Evolutionary conservation across 1,139 yeast genomes (phyloP), one percentile per base, ranked within the genome.

Genomic region (Yarrowia galli): DNA sequence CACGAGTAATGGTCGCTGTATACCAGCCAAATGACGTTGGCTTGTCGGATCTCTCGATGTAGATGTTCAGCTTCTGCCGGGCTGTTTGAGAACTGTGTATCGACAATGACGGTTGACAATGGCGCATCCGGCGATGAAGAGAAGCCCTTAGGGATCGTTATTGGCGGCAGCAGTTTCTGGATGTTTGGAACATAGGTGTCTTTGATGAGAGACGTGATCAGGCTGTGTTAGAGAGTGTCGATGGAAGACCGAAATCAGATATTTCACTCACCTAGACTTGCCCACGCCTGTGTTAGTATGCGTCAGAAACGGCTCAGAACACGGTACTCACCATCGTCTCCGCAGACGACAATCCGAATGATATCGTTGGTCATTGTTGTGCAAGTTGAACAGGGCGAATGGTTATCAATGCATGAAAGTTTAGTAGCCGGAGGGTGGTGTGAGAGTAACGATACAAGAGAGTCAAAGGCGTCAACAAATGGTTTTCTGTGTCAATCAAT

Each of bases 1-100:
- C 93, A 95, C 0, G 98, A 92, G 74, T 92, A 96, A 75, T 92
- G 97, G 74, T 93, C 98, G 1, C 96, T 85, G 75, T 92, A 95
- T 0, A 95, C 93, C 35, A 95, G 82, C 95, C 98, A 91, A 12
- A 95, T 90, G 15, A 92, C 98, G 77, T 91, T 95, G 0, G 98
- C 96, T 64, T 86, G 83, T 68, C 96, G 85, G 71, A 95, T 84
- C 76, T 92, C 97, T 63, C 84, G 83, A 70, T 90, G 92, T 12
- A 95, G 79, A 0, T 79, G 76, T 0, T 80, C 79, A 49, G 86
- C 79, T 74, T 91, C 96, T 1, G 88, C 83, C 0, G 78, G 75
- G 49, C 75, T 69, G 6, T 95, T 82, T 1, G 88, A 80, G n/a
- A 61, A 61, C 38, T 46, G 66, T 0, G 98, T 93, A 75, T 95